A percentile compares a stretch with the other conserved stretches of the same genome.
These are phyloP conservation scores for Diplodia seriata DNA, from an alignment of 2,329 filamentous ascomycete genomes.

Conservation along the genomic window DNA sequence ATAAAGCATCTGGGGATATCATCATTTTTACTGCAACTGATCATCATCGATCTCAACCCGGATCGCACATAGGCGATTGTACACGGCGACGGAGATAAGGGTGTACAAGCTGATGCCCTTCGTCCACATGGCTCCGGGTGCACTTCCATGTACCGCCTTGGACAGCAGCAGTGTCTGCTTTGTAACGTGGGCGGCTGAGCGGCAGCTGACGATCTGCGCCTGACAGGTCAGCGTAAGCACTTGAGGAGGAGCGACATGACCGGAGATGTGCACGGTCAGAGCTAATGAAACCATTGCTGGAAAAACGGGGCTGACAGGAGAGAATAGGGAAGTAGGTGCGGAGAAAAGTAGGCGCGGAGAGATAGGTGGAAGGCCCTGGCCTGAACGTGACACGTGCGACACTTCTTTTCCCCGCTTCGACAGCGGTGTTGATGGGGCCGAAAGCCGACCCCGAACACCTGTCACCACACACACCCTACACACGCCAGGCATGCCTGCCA, in stretches of 20 bases:
- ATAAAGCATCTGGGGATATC: not conserved
- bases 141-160: not conserved
- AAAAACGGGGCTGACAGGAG: not conserved
- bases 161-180: not conserved
- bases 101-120: not conserved
- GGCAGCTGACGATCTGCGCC: not conserved
- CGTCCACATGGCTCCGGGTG: not conserved
- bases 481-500: constrained; percentile 4
- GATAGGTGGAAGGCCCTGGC: not conserved
- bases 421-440: constrained; percentile 1
- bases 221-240: constrained; percentile 20
- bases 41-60: not conserved
- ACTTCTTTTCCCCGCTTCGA: not conserved
- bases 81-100: not conserved
- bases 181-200: not conserved
- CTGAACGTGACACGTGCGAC: constrained; percentile 9
- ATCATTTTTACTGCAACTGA: not conserved
- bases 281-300: constrained; percentile 1
- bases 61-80: too few relatives aligned
- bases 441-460: constrained; percentile 22
- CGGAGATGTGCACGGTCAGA: not conserved
- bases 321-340: constrained; percentile 9
- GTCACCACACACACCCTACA: constrained; percentile 24
- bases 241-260: not conserved
- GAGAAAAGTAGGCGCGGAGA: constrained; percentile 25